These are phyloP conservation scores for Poa annua DNA, from an alignment of 176 grass and related monocot species.

Conservation along the genomic window DNA sequence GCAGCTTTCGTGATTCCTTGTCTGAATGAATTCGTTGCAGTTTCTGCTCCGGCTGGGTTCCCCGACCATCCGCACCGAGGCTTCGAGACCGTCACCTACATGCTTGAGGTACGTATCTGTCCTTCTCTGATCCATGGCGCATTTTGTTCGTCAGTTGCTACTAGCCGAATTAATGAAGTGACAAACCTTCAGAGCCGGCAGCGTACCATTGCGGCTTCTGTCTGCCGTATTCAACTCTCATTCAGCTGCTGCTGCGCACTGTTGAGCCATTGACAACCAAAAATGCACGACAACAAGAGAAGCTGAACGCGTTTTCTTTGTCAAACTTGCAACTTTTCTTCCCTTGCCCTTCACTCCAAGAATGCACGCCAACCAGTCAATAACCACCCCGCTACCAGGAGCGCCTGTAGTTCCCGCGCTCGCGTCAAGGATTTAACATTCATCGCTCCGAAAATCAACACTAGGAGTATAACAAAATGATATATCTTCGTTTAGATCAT, in stretches of 20 bases:
- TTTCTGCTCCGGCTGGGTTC: slow-evolving; percentile 83
- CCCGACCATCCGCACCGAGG: slow-evolving; percentile 97
- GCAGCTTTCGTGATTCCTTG: background rate
- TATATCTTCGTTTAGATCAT: background rate
- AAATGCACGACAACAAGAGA: background rate
- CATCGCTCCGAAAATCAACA: background rate
- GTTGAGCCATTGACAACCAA: background rate
- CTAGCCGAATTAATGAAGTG: too few relatives aligned
- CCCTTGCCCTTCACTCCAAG: slow-evolving; percentile 42
- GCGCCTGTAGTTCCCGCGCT: background rate
- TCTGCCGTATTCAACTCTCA: background rate
- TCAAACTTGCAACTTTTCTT: slow-evolving; percentile 28
- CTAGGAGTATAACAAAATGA: background rate
- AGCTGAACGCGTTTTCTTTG: slow-evolving; percentile 28
- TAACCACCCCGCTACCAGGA: background rate
- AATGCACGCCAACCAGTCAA: slow-evolving; percentile 30
- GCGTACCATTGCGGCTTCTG: background rate
- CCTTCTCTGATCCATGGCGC: too few relatives aligned
- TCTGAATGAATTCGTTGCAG: slow-evolving; percentile 35
- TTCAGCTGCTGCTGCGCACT: background rate
- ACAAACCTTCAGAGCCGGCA: background rate
- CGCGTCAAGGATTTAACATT: background rate
- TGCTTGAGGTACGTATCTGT: slow-evolving; percentile 68
- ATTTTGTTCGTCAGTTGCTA: too few relatives aligned
- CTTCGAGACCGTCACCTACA: slow-evolving; percentile 99